Evolutionary conservation across 495 filamentous ascomycete genomes (phyloP), one percentile per base, ranked within the genome.

Genomic region (Penicillium samsonianum): DNA sequence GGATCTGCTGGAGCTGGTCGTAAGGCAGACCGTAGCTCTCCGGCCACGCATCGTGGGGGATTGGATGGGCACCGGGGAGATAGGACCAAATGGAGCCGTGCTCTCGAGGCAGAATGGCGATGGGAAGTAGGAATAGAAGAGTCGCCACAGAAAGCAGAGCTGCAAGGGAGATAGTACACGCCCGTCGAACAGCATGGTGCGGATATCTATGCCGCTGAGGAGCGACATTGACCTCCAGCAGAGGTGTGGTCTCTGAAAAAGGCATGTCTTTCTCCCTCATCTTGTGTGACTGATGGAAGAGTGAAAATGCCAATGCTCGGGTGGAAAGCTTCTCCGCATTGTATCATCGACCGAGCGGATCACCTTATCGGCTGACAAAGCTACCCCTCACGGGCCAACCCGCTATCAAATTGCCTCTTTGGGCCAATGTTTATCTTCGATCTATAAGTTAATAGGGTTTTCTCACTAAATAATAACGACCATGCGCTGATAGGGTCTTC

Each of bases 1-100:
- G 75, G 40, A 96, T 83, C 16, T 80, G 71, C 58, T 87, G 81
- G 20, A 97, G 83, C 56, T 91, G 80, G 41, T 85, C 76, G 65
- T 85, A 90, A 35, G 74, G 77, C 35, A 88, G 49, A 60, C 84
- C 80, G 66, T 82, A 40, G 38, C 73, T 75, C 48, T 79, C 70
- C 6, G 73, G 76, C 76, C 78, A 76, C 49, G 58, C 57, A 26
- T 65, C 38, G 62, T 76, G 61, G 49, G 77, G 72, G 57, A 65
- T 70, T 56, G 77, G 62, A 31, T 75, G 60, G 20, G 73, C 63
- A 60, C 73, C 72, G 12, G 78, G 77, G n/a, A 73, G 60, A 57
- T 78, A 76, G 2, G 73, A 69, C 64, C 64, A 74, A 38, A 73
- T 63, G 33, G 75, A 74, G 42, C 75, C 75, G 49, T 74, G 69